Percentiles rank a stretch among this genome's conserved stretches.
Conservation (phyloP, 805 yeast species). For the Candida endomychidarum region DNA sequence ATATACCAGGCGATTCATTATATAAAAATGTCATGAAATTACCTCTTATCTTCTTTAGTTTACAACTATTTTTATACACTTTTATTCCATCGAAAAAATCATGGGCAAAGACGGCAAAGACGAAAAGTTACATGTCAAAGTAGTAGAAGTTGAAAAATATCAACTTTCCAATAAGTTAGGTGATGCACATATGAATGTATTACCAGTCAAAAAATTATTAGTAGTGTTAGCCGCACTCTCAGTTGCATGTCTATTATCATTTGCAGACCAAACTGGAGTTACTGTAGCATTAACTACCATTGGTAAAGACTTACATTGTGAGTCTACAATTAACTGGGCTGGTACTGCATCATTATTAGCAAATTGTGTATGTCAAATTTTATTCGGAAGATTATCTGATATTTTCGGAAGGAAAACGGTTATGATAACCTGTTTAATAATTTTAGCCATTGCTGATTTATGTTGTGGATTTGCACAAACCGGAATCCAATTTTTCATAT, state of each 20-base stretch:
- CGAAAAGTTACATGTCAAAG: slow-evolving; percentile 4
- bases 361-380: slow-evolving; percentile 50
- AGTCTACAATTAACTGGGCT: slow-evolving; percentile 55
- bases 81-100: no score
- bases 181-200: slow-evolving; percentile 42
- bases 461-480: slow-evolving; percentile 53
- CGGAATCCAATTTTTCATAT: slow-evolving; percentile 48
- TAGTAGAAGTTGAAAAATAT: slow-evolving; percentile 9
- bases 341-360: slow-evolving; percentile 55
- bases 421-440: slow-evolving; percentile 36
- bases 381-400: slow-evolving; percentile 55
- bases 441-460: slow-evolving; percentile 45
- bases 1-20: no score
- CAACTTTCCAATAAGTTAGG: slow-evolving; percentile 24
- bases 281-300: slow-evolving; percentile 51
- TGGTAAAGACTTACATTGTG: slow-evolving; percentile 47
- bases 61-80: no score
- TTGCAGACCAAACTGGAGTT: slow-evolving; percentile 51
- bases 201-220: slow-evolving; percentile 38
- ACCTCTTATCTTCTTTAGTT: no score
- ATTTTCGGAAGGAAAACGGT: slow-evolving; percentile 53
- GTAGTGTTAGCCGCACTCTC: slow-evolving; percentile 38
- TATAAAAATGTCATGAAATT: background rate
- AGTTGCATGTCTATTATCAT: slow-evolving; percentile 40
- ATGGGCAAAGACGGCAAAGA: slow-evolving; percentile 6